phyloP scores from a whole-genome alignment of 306 rosid genomes.

The Cercis canadensis region DNA sequence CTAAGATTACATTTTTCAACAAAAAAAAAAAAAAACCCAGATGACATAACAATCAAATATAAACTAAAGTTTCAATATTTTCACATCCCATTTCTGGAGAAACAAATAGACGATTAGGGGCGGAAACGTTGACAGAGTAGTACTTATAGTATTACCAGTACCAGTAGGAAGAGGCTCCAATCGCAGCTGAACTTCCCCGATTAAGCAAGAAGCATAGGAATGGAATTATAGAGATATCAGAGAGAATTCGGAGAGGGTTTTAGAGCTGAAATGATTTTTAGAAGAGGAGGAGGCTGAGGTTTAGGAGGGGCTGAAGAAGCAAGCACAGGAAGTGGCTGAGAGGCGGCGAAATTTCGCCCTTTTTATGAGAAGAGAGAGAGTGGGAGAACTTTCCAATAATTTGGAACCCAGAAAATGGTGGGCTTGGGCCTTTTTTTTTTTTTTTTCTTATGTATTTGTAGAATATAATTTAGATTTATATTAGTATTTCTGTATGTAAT shows the following conservation, averaged over 20 bases:
- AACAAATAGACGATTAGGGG: background rate
- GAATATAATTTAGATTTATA: no score
- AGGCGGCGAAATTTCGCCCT: constrained; percentile 58
- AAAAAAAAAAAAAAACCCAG: background rate
- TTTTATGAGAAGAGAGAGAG: background rate
- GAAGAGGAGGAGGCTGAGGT: constrained; percentile 23
- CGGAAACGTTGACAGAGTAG: background rate
- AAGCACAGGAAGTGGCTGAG: constrained; percentile 48
- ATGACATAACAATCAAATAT: background rate
- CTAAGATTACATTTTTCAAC: no score
- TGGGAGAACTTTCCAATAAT: background rate
- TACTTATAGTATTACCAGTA: constrained; percentile 8
- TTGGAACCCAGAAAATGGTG: background rate
- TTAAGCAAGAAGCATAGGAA: background rate
- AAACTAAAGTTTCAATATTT: background rate
- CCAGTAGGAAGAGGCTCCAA: constrained; percentile 28
- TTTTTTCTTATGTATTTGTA: no score
- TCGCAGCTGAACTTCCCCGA: background rate
- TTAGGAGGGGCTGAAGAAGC: constrained; percentile 22
- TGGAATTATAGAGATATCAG: no score
- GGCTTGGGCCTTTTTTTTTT: background rate
- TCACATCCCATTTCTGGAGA: background rate
- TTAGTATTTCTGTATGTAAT: no score
- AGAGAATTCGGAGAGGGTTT: constrained; percentile 7
- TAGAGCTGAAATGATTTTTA: background rate